Conservation (phyloP, 495 filamentous ascomycete genomes). For the Letharia columbiana region DNA sequence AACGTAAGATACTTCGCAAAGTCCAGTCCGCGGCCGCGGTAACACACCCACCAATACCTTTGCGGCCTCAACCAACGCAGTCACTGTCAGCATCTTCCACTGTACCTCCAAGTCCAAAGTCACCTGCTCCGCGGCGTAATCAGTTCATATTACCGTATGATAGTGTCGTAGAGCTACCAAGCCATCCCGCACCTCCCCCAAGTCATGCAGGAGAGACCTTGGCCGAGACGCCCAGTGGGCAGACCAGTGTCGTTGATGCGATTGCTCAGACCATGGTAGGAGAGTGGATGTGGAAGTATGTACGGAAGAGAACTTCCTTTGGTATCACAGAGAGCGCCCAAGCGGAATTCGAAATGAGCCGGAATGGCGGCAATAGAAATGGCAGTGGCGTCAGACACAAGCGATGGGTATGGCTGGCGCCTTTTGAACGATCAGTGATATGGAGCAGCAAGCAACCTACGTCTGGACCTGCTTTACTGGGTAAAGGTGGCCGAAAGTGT, state of each 20-base stretch:
- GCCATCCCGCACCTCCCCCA: conserved; percentile 44
- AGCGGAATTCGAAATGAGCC: conserved; percentile 31
- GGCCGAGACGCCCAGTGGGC: conserved; percentile 51
- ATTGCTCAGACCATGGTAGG: conserved; percentile 98
- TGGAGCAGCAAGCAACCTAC: conserved; percentile 98
- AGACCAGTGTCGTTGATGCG: conserved; percentile 86
- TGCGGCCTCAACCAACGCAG: conserved; percentile 48
- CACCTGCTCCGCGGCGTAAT: conserved; percentile 66
- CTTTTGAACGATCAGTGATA: conserved; percentile 90
- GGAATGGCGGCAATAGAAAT: conserved; percentile 48
- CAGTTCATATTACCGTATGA: conserved; percentile 19
- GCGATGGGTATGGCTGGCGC: conserved; percentile 97
- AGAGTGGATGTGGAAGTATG: conserved; percentile 99
- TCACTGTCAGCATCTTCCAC: conserved; percentile 57
- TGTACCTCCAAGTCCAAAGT: conserved; percentile 57
- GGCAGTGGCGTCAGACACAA: conserved; percentile 68
- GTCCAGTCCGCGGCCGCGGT: conserved; percentile 72
- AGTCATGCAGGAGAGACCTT: conserved; percentile 15
- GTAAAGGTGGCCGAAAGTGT: conserved; percentile 94
- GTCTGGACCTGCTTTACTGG: conserved; percentile 76
- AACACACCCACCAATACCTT: conserved; percentile 38
- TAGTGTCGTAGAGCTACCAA: conserved; percentile 13
- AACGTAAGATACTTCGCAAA: conserved; percentile 57
- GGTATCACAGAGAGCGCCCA: conserved; percentile 60
- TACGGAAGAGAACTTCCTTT: conserved; percentile 86